Percentiles rank a stretch among this genome's conserved stretches.
phyloP scores from a whole-genome alignment of 257 asterid genomes.

The Jacaranda mimosifolia region DNA sequence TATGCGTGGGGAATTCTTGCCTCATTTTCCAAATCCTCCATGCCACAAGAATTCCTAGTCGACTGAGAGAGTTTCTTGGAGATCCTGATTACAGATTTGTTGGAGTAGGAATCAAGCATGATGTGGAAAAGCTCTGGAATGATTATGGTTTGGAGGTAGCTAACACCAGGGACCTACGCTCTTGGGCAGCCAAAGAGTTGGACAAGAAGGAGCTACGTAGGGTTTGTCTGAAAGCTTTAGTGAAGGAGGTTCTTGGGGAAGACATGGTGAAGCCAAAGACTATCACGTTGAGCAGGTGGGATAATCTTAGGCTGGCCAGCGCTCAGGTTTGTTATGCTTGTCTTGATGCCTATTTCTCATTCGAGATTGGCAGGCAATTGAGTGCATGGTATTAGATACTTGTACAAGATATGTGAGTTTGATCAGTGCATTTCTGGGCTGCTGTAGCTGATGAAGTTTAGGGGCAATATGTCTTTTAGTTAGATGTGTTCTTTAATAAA shows the following conservation, averaged over 20 bases:
- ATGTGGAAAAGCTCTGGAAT: conserved; percentile 19
- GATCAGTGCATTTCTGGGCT: neutral
- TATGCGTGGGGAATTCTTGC: conserved; percentile 39
- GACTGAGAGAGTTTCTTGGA: conserved; percentile 32
- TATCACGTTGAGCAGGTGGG: conserved; percentile 43
- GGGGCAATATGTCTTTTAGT: neutral
- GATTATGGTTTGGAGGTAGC: conserved; percentile 29
- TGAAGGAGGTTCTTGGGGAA: conserved; percentile 29
- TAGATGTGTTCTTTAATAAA: neutral
- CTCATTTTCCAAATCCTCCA: conserved; percentile 39
- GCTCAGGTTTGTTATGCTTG: conserved; percentile 42
- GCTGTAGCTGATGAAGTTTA: neutral
- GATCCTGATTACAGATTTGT: conserved; percentile 38
- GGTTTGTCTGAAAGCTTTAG: conserved; percentile 34
- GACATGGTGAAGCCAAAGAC: conserved; percentile 21
- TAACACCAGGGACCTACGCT: conserved; percentile 36
- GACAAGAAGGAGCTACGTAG: neutral
- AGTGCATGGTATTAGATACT: conserved; percentile 35
- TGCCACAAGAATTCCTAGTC: conserved; percentile 22
- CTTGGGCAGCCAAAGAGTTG: conserved; percentile 31
- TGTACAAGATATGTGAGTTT: neutral
- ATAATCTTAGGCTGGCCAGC: conserved; percentile 12
- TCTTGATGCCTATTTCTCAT: conserved; percentile 48
- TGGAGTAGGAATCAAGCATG: conserved; percentile 39
- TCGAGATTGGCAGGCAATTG: conserved; percentile 41